Evolutionary conservation across 257 asterid species (phyloP).

Genomic region (Anisodus acutangulus): DNA sequence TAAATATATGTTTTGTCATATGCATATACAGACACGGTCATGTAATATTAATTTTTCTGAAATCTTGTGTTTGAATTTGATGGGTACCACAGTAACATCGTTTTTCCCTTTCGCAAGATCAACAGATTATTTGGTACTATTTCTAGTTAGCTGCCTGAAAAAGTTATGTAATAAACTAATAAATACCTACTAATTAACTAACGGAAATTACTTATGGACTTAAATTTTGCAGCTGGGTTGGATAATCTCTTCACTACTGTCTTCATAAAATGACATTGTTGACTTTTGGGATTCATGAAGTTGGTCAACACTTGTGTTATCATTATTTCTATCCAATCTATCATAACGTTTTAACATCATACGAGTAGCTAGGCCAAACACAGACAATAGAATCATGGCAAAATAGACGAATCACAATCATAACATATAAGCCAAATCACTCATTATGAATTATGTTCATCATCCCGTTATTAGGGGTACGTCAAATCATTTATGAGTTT

Average conservation of each 20-base stretch:
- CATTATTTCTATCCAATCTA: background rate
- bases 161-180: background rate
- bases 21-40: background rate
- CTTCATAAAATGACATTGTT: background rate
- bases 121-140: background rate
- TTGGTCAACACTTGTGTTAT: background rate
- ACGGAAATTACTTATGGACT: background rate
- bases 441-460: too few species aligned
- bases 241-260: background rate
- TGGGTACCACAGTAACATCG: background rate
- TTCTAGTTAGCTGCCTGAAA: background rate
- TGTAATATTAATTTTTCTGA: background rate
- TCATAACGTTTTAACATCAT: background rate
- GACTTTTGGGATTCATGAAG: slow-evolving; percentile 2
- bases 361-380: too few species aligned
- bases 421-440: too few species aligned
- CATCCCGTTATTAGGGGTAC: too few species aligned
- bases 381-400: too few species aligned
- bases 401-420: too few species aligned
- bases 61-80: slow-evolving; percentile 5
- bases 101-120: slow-evolving; percentile 15
- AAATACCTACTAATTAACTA: slow-evolving; percentile 2
- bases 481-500: too few species aligned
- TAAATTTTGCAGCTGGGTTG: background rate
- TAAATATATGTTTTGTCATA: slow-evolving; percentile 4